These are phyloP conservation scores for Yamadazyma nakazawae DNA, from an alignment of 805 yeast species.

Conservation along the genomic window DNA sequence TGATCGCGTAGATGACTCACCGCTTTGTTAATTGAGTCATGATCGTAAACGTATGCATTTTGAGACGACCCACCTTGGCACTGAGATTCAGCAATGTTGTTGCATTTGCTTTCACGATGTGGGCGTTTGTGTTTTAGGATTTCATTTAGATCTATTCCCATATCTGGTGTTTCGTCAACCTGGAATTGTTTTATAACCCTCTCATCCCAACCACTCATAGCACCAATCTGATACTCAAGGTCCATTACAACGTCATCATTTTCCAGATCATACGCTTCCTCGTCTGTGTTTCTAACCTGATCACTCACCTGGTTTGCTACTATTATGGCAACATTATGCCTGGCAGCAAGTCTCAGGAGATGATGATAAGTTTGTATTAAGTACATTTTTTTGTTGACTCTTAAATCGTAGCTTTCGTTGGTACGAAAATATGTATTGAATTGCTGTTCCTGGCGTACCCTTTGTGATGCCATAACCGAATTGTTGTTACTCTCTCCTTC, in stretches of 20 bases:
- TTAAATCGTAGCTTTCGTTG: constrained; percentile 22
- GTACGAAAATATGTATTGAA: constrained; percentile 21
- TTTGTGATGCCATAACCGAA: constrained; percentile 9
- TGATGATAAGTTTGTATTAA: constrained; percentile 42
- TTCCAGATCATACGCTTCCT: constrained; percentile 21
- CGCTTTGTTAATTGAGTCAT: neutral
- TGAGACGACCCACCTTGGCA: neutral
- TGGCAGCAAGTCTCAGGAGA: constrained; percentile 47
- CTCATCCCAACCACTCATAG: constrained; percentile 73
- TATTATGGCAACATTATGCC: constrained; percentile 56
- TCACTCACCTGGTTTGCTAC: constrained; percentile 82
- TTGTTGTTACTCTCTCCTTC: constrained; percentile 12
- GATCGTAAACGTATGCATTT: neutral
- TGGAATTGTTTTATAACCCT: constrained; percentile 24
- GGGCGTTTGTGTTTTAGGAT: neutral
- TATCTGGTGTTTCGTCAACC: neutral
- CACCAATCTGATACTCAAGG: constrained; percentile 65
- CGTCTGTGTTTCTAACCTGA: constrained; percentile 31
- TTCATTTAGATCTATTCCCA: neutral
- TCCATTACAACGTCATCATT: constrained; percentile 20
- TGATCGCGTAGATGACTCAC: neutral
- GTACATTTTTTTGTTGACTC: constrained; percentile 41
- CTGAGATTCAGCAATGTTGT: neutral
- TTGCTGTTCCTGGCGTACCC: constrained; percentile 16
- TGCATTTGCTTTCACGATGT: neutral